These are phyloP conservation scores for Colletotrichum trifolii DNA, from an alignment of 2,329 filamentous ascomycete genomes.

Conservation along the genomic window DNA sequence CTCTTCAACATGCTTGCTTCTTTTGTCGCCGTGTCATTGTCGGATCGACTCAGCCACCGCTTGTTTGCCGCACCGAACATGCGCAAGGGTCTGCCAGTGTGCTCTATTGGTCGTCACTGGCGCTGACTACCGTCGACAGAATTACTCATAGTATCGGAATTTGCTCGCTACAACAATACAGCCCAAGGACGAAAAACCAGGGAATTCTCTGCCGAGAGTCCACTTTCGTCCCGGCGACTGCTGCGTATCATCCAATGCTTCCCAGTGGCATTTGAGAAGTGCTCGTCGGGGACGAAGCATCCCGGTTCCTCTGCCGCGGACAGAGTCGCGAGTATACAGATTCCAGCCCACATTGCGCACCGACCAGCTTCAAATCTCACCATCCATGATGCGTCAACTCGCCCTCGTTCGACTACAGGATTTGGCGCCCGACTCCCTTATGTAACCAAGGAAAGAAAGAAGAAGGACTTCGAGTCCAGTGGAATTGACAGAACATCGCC, in stretches of 20 bases:
- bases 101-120: slow-evolving; percentile 32
- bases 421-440: neutral
- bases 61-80: slow-evolving; percentile 26
- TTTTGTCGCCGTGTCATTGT: neutral
- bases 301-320: slow-evolving; percentile 21
- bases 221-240: slow-evolving; percentile 5
- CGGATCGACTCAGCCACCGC: slow-evolving; percentile 18
- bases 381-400: slow-evolving; percentile 3
- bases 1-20: slow-evolving; percentile 11
- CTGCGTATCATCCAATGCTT: slow-evolving; percentile 6
- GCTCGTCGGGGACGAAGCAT: slow-evolving; percentile 20
- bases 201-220: slow-evolving; percentile 6
- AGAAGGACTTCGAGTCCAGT: neutral
- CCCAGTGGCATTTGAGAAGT: slow-evolving; percentile 26
- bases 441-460: neutral
- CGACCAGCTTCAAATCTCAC: slow-evolving; percentile 18
- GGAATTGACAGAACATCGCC: neutral
- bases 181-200: neutral
- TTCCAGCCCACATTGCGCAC: slow-evolving; percentile 14
- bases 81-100: slow-evolving; percentile 12
- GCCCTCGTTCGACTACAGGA: neutral
- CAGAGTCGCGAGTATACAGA: slow-evolving; percentile 31
- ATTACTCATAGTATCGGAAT: neutral
- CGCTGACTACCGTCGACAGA: slow-evolving; percentile 27
- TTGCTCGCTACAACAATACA: neutral